Evolutionary conservation across 2,329 filamentous ascomycete species (phyloP), one percentile per base, ranked within the genome.

Genomic region (Dothideomycetidae sp.): DNA sequence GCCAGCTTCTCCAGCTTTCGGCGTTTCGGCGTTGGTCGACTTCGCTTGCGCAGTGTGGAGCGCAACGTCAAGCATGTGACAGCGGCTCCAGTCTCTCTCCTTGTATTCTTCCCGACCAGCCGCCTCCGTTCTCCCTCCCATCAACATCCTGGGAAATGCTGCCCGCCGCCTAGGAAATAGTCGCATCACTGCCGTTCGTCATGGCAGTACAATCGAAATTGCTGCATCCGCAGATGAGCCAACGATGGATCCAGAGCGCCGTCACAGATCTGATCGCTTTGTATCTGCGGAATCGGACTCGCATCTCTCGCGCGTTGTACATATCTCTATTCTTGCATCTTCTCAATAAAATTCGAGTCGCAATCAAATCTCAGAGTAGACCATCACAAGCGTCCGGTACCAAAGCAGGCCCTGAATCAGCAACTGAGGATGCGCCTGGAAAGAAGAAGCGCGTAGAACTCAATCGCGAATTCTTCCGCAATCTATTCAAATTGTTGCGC

Each of bases 391-490:
- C 16, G 11, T 3, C 19, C 3, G 58, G 59, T 40, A 53, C 23
- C 14, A 43, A 42, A 13, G 40, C 33, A 26, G 36, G 31, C 30
- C 21, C 13, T 19, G n/a, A n/a, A n/a, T 26, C 21, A 26, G 21
- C 7, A n/a, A n/a, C 21, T 26, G 12, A 33, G 32, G 32, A 23
- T 18, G 39, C 31, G 34, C 40, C 53, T 7, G 59, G 46, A 33
- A 53, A 47, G 46, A 72, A 71, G 52, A 84, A 83, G 63, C 88
- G 82, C 61, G 86, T 94, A 38, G 88, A 93, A 61, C 64, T 98
- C 48, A 92, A 98, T 57, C 71, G 84, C 51, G 88, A 94, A 49
- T 83, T 83, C 57, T 78, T 82, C 56, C 75, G 75, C 47, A 84
- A 78, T 43, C 60, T 98, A 48, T 63, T 90, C 47, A 70, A 78